Evolutionary conservation across 2,329 filamentous ascomycete genomes (phyloP).

Genomic region (Didymella arachidicola): DNA sequence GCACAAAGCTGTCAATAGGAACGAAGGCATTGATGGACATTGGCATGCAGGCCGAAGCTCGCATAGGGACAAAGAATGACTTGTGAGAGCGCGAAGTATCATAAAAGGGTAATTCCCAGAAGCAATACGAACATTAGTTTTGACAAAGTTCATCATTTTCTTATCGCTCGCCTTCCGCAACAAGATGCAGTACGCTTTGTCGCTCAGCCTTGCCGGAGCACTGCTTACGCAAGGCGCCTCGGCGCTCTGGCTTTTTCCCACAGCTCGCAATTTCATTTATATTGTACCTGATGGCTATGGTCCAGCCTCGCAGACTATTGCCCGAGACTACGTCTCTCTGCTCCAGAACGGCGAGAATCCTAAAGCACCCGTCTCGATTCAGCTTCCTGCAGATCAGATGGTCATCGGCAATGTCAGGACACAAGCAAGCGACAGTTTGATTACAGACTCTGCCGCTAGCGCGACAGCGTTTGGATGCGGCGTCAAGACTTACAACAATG

Average conservation of each 20-base stretch:
- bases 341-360: conserved; percentile 29
- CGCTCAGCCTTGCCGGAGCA: conserved; percentile 13
- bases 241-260: conserved; percentile 24
- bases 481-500: conserved; percentile 52
- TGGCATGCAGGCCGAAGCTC: background rate
- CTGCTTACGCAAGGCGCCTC: conserved; percentile 22
- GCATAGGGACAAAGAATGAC: background rate
- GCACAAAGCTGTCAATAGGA: background rate
- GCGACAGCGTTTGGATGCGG: conserved; percentile 54
- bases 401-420: conserved; percentile 37
- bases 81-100: no score
- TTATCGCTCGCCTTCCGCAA: background rate
- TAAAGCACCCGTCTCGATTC: conserved; percentile 27
- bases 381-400: conserved; percentile 29
- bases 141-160: background rate
- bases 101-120: no score
- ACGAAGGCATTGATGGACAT: background rate
- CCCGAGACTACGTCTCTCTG: conserved; percentile 33
- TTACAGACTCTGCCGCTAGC: conserved; percentile 54
- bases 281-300: conserved; percentile 39
- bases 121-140: background rate
- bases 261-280: conserved; percentile 36
- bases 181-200: conserved; percentile 23
- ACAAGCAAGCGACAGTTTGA: conserved; percentile 43
- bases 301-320: conserved; percentile 34